Conservation (phyloP, 2,329 filamentous ascomycete genomes). For the Bertia moriformis region DNA sequence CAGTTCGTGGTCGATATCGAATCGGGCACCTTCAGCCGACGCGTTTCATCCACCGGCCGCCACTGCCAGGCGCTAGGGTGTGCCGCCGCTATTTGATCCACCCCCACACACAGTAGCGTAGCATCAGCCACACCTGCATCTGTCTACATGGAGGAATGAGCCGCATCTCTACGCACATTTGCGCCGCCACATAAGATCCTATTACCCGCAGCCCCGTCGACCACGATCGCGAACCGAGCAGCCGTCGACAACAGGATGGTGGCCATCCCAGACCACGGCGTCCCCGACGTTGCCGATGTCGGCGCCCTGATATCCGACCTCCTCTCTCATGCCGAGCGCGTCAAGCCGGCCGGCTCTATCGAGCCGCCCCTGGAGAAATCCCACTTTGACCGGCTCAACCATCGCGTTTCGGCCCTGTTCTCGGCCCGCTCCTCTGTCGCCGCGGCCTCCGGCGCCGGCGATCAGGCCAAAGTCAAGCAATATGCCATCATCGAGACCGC, state of each 20-base stretch:
- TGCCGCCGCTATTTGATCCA: not conserved
- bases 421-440: constrained; percentile 10
- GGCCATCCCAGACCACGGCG: constrained; percentile 26
- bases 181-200: not conserved
- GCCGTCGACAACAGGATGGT: constrained; percentile 1
- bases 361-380: constrained; percentile 66
- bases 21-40: not conserved
- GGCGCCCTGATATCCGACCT: constrained; percentile 37
- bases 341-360: constrained; percentile 45
- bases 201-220: not conserved
- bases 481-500: constrained; percentile 71
- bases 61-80: not conserved
- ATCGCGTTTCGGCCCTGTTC: constrained; percentile 26
- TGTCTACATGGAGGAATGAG: not conserved
- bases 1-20: not conserved
- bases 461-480: constrained; percentile 33
- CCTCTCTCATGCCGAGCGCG: constrained; percentile 38
- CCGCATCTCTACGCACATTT: not conserved
- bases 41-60: not conserved
- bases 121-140: not conserved
- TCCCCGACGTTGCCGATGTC: constrained; percentile 38
- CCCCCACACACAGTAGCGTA: not conserved
- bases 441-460: constrained; percentile 12
- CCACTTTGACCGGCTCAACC: constrained; percentile 38
- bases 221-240: not conserved